Evolutionary conservation across 225 moss, liverwort and hornwort species (phyloP).

Genomic region (Polytrichum commune): DNA sequence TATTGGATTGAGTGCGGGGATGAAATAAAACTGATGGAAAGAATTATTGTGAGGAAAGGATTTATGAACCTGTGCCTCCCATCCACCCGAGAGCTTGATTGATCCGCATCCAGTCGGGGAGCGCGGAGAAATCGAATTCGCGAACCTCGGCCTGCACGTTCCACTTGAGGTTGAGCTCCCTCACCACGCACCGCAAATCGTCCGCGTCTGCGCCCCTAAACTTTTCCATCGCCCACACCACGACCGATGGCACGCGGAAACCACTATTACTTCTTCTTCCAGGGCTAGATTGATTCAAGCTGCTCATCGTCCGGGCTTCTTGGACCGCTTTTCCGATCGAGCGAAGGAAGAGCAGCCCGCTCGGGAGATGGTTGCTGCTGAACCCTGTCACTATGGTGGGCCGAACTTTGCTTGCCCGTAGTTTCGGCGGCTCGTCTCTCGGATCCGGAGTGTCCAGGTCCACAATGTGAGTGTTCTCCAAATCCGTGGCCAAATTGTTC

Average conservation of each 20-base stretch:
- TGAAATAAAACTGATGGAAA: too few species aligned
- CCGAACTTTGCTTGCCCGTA: conserved; percentile 7
- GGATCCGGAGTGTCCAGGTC: conserved; percentile 23
- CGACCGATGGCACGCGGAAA: conserved; percentile 29
- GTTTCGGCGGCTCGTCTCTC: neutral
- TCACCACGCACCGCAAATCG: conserved; percentile 37
- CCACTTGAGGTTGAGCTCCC: conserved; percentile 26
- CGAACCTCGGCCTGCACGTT: conserved; percentile 35
- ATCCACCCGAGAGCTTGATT: conserved; percentile 16
- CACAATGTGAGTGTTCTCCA: conserved; percentile 24
- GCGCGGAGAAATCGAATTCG: conserved; percentile 34
- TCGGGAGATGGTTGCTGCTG: conserved; percentile 48
- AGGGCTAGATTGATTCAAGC: too few species aligned
- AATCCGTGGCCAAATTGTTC: neutral
- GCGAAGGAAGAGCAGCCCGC: conserved; percentile 39
- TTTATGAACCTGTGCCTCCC: neutral
- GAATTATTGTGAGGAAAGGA: too few species aligned
- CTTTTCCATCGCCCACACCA: conserved; percentile 40
- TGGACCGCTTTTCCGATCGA: conserved; percentile 39
- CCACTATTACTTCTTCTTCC: neutral
- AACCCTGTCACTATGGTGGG: conserved; percentile 52
- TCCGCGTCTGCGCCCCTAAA: conserved; percentile 25
- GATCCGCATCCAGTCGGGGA: conserved; percentile 52
- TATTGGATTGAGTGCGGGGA: too few species aligned
- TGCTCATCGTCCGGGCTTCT: neutral